These are phyloP conservation scores for Thermochaetoides thermophila DNA, from an alignment of 495 filamentous ascomycete species.

Conservation along the genomic window DNA sequence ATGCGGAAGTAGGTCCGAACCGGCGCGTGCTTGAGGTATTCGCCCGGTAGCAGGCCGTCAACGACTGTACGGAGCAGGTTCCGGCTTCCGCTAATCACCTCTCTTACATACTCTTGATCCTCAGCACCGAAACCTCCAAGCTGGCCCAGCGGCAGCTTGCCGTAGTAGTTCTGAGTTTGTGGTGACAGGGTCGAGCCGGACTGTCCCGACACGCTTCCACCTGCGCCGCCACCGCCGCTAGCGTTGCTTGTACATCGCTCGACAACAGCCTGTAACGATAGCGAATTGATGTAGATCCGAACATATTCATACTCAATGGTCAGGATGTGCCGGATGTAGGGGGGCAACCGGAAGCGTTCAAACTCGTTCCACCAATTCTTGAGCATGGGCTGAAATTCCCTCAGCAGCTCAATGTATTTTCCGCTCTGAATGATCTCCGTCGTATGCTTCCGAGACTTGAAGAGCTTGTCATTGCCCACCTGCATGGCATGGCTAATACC, in stretches of 20 bases:
- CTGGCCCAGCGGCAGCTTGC: slow-evolving; percentile 38
- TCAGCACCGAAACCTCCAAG: slow-evolving; percentile 40
- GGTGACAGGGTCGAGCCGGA: slow-evolving; percentile 34
- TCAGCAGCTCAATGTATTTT: slow-evolving; percentile 63
- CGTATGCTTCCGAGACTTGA: slow-evolving; percentile 69
- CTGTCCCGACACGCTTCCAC: slow-evolving; percentile 26
- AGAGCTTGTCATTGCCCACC: slow-evolving; percentile 67
- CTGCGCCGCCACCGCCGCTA: slow-evolving; percentile 28
- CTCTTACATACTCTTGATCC: slow-evolving; percentile 66
- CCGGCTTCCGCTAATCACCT: slow-evolving; percentile 77
- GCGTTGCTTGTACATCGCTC: slow-evolving; percentile 76
- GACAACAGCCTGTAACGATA: slow-evolving; percentile 86
- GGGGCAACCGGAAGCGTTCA: slow-evolving; percentile 52
- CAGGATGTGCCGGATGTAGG: slow-evolving; percentile 67
- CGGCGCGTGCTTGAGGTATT: slow-evolving; percentile 80
- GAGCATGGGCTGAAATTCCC: slow-evolving; percentile 64
- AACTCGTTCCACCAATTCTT: slow-evolving; percentile 61
- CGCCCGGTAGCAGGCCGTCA: slow-evolving; percentile 64
- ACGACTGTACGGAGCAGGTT: slow-evolving; percentile 72
- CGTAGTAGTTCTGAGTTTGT: slow-evolving; percentile 42
- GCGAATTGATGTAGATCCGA: slow-evolving; percentile 80
- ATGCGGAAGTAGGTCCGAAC: slow-evolving; percentile 92
- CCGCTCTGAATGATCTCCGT: slow-evolving; percentile 75
- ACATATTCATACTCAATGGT: slow-evolving; percentile 86
- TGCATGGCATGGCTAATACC: slow-evolving; percentile 84